Percentiles rank a stretch among this genome's conserved stretches.
These are phyloP conservation scores for Tricholoma matsutake DNA, from an alignment of 768 basidiomycete species.

Conservation along the genomic window DNA sequence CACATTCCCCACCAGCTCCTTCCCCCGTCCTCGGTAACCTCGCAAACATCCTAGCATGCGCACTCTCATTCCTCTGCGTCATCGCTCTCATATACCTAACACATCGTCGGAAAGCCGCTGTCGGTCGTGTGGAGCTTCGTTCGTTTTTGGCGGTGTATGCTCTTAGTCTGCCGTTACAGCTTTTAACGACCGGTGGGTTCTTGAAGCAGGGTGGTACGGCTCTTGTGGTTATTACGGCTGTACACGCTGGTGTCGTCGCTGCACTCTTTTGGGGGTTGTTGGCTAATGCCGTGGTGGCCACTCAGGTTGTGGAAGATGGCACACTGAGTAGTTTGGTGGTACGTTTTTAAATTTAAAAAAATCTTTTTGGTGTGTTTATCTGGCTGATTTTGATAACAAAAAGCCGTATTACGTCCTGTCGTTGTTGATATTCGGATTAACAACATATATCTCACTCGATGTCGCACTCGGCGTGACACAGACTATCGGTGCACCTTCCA, in stretches of 20 bases:
- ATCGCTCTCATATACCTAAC: conserved; percentile 54
- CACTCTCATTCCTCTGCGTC: conserved; percentile 64
- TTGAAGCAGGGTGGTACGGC: conserved; percentile 73
- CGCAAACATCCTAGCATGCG: conserved; percentile 83
- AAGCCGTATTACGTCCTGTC: conserved; percentile 65
- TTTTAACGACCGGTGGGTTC: conserved; percentile 77
- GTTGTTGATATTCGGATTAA: conserved; percentile 61
- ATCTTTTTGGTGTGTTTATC: too few species aligned
- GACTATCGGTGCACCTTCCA: conserved; percentile 53
- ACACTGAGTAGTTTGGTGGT: conserved; percentile 69
- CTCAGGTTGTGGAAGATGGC: conserved; percentile 93
- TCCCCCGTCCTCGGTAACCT: conserved; percentile 60
- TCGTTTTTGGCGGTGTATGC: conserved; percentile 64
- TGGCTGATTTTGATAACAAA: too few species aligned
- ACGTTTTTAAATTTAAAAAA: too few species aligned
- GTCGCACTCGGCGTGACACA: conserved; percentile 64
- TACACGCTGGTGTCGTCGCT: conserved; percentile 77
- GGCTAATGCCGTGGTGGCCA: conserved; percentile 73
- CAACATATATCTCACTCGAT: conserved; percentile 85
- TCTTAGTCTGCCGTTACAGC: conserved; percentile 72
- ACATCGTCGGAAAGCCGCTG: conserved; percentile 78
- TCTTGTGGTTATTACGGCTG: conserved; percentile 65
- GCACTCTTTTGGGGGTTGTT: conserved; percentile 78
- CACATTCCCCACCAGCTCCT: conserved; percentile 38
- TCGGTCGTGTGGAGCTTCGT: conserved; percentile 79